Evolutionary conservation across 495 filamentous ascomycete species (phyloP).

Genomic region (Xylaria scruposa): DNA sequence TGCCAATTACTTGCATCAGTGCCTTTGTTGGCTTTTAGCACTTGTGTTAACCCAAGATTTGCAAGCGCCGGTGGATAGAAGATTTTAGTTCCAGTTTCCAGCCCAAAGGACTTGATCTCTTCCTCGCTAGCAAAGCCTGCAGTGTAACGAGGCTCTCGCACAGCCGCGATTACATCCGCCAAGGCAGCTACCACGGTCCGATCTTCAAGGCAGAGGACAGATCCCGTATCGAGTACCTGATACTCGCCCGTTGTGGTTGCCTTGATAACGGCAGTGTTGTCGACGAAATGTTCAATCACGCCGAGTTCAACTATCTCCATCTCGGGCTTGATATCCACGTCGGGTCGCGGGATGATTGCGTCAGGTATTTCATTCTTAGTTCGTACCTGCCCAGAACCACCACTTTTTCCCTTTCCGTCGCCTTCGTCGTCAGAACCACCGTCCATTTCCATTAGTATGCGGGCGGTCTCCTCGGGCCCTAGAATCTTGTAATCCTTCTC

Average conservation of each 20-base stretch:
- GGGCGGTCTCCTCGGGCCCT: slow-evolving; percentile 77
- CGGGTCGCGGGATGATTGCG: slow-evolving; percentile 72
- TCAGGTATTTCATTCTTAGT: slow-evolving; percentile 78
- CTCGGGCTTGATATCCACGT: slow-evolving; percentile 72
- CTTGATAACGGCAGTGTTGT: slow-evolving; percentile 77
- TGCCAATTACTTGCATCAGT: slow-evolving; percentile 93
- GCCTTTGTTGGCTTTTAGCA: slow-evolving; percentile 75
- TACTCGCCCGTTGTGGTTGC: slow-evolving; percentile 80
- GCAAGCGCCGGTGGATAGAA: slow-evolving; percentile 81
- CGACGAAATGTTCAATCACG: slow-evolving; percentile 72
- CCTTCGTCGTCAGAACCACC: slow-evolving; percentile 76
- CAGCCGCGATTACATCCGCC: slow-evolving; percentile 79
- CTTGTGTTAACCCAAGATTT: slow-evolving; percentile 82
- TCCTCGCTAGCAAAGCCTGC: slow-evolving; percentile 69
- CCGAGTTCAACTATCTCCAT: slow-evolving; percentile 80
- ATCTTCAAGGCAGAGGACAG: slow-evolving; percentile 81
- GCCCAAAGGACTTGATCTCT: slow-evolving; percentile 69
- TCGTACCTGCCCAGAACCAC: slow-evolving; percentile 56
- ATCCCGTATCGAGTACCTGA: slow-evolving; percentile 81
- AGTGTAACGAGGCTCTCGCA: slow-evolving; percentile 82
- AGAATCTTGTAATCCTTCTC: slow-evolving; percentile 76
- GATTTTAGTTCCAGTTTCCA: slow-evolving; percentile 67
- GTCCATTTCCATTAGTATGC: slow-evolving; percentile 77
- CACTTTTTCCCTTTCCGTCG: slow-evolving; percentile 53
- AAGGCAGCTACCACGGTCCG: slow-evolving; percentile 78